Base-by-base conservation (phyloP, 164 flowering plant genomes). In the Kingdonia uniflora region DNA sequence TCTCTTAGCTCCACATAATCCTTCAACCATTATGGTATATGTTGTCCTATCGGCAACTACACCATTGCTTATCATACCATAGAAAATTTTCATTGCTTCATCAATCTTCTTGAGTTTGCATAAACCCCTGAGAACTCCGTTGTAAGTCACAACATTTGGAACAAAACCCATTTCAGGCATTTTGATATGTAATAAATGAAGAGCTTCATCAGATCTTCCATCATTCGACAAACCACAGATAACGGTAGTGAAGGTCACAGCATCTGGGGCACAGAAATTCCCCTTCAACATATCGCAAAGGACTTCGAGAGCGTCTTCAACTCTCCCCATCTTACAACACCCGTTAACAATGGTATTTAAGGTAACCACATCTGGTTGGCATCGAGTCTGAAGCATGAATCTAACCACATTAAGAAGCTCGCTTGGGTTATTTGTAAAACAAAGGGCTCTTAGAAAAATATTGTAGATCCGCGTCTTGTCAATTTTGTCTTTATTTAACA, bases 311-410 rank as follows among this genome's bases (percentile, higher is more conserved):
- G 95, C 97, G 39, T 88, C 94, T 24, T 77, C 82, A 41, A 81
- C 62, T 54, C 76, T 76, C 15, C 79, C 82, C 73, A 65, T 68
- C 71, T 74, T 78, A 84, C 97, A 92, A 29, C 88, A 76, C 7
- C 95, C 99, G 52, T 81, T 74, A 15, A 88, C 55, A 11, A 88
- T 71, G 0, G 92, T 88, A 51, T 92, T 88, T 23, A 92, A 83
- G 10, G 85, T 80, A 52, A 84, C 67, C 15, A 82, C 78, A 69
- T 92, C 95, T 11, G 95, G 95, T 48, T 71, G 70, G 73, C 80
- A 82, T 21, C 72, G 57, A n/a, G 55, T 71, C 69, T 86, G 78
- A 57, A 88, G 77, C 99, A 92, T 92, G 26, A 54, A 67, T 38
- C 78, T 77, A 26, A 92, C 80, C 0, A 69, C 71, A 51, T 92